Base-by-base conservation (phyloP, 805 yeast species). In the Yarrowia sp. region DNA sequence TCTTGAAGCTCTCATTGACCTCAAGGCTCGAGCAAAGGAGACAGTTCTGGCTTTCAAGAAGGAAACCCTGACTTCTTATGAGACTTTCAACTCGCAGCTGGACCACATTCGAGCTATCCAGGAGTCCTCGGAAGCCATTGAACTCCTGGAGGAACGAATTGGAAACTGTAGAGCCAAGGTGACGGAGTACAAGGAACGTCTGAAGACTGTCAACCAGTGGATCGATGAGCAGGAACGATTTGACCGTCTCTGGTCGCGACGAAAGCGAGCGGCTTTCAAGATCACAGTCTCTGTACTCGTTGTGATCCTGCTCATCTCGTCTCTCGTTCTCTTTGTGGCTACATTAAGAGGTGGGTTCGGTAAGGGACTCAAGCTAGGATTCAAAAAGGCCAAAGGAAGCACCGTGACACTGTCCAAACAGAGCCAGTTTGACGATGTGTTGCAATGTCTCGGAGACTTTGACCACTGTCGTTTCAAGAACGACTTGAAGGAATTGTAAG, bases 141-240 rank as follows among this genome's bases (percentile, higher is more conserved):
- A 73, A 7, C 58, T 56, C 1, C 72, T 78, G 49, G 75, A 75
- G 40, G 59, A 53, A 5, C 72, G 77, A 8, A 71, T 78, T 4
- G 55, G 59, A 5, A 63, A 66, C 12, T 74, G 79, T 10, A 55
- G 70, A 14, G 63, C 48, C 3, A 71, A 71, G 42, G 71, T 78
- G 15, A 72, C 71, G 0, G 72, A 69, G 11, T 74, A 75, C 66
- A 71, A 73, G 22, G 69, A 69, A 40, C 70, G 77, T 16, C 72
- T 78, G 26, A 70, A 55, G 14, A 48, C 48, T 0, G 71, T 77
- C 15, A 73, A 74, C 63, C 41, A 61, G 45, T 70, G 71, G 46
- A 72, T 77, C 4, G 55, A 58, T 14, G 55, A 41, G n/a, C 72
- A 69, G 46, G 78, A 77, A 50, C 53, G 61, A 26, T 70, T 70